Base-by-base conservation (phyloP, 2,329 filamentous ascomycete species). In the Myriosclerotinia scirpicola region DNA sequence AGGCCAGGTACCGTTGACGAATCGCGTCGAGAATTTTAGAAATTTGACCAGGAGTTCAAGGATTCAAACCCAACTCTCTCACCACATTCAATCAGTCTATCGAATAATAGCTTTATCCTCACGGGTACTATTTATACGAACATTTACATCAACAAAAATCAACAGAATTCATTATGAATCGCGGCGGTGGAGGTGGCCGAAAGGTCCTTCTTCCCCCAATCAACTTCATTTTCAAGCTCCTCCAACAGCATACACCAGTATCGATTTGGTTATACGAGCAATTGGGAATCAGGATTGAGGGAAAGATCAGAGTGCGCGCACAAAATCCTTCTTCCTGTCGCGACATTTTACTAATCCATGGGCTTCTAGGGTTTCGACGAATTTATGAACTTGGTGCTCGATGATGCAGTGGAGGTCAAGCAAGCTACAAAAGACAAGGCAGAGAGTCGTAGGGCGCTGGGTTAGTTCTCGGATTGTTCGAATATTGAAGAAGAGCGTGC, bases 251-350 rank as follows among this genome's bases (percentile, higher is more conserved):
- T 76, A 88, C 90, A 20, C 93, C 90, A 1, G 92, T 98, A 50
- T 92, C 91, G 74, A 91, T 99, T 76, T 99, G 95, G 95, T 83
- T 99, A 53, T 98, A 96, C 79, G 95, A 99, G 81, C 95, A 99
- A 84, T 83, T 98, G 64, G 88, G 89, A 17, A 93, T 97, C 76
- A 86, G 95, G 68, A 97, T 99, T 76, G 93, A 98, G 81, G 95
- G 95, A 69, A 97, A 94, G 81, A 97, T 99, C 72, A 87, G 95
- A 76, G 94, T 96, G 79, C 70, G 88, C 79, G 30, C n/a, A 48
- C 14, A 46, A 26, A 46, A 11, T 36, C 50, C 17, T 1, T 15
- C 5, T 22, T 20, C 6, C 30, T 52, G 34, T 14, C 20, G 30
- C 38, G 52, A 40, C 36, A 34, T 52, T 50, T 34, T 66, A 67